phyloP scores from a whole-genome alignment of 192 early-diverging fungal species.

The Podila minutissima region DNA sequence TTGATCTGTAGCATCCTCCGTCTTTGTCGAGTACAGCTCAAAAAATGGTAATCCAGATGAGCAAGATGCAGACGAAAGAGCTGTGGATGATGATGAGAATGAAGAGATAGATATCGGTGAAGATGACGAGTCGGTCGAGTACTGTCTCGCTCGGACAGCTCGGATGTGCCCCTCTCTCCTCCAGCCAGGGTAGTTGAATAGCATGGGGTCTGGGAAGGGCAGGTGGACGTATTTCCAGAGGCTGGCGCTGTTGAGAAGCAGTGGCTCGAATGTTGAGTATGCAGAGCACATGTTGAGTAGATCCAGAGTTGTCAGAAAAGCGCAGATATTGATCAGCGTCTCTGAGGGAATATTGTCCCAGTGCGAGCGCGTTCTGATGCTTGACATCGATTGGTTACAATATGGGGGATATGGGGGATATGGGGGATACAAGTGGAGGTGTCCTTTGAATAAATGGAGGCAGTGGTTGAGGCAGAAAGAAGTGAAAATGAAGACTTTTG shows the following conservation, averaged over 20 bases:
- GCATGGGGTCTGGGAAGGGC: slow-evolving; percentile 27
- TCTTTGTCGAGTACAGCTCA: too few relatives aligned
- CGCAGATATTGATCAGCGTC: slow-evolving; percentile 14
- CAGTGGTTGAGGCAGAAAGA: too few relatives aligned
- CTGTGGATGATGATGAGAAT: background rate
- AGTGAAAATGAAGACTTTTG: too few relatives aligned
- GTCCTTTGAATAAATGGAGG: too few relatives aligned
- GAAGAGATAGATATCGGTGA: too few relatives aligned
- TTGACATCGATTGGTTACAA: background rate
- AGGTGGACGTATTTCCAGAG: slow-evolving; percentile 23
- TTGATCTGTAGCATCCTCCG: too few relatives aligned
- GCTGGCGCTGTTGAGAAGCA: slow-evolving; percentile 1
- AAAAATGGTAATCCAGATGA: background rate
- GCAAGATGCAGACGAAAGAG: background rate
- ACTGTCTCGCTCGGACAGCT: too few relatives aligned
- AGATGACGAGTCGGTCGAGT: too few relatives aligned
- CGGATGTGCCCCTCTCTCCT: background rate
- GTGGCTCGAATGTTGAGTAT: slow-evolving; percentile 16
- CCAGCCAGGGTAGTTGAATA: slow-evolving; percentile 34
- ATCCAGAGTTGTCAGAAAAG: slow-evolving; percentile 18
- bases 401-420: background rate
- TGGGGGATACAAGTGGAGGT: background rate
- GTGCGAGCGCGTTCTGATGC: slow-evolving; percentile 5
- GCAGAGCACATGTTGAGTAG: slow-evolving; percentile 24
- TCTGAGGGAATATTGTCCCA: slow-evolving; percentile 30